Conservation (phyloP, 768 basidiomycete genomes). For the Daedalea quercina region DNA sequence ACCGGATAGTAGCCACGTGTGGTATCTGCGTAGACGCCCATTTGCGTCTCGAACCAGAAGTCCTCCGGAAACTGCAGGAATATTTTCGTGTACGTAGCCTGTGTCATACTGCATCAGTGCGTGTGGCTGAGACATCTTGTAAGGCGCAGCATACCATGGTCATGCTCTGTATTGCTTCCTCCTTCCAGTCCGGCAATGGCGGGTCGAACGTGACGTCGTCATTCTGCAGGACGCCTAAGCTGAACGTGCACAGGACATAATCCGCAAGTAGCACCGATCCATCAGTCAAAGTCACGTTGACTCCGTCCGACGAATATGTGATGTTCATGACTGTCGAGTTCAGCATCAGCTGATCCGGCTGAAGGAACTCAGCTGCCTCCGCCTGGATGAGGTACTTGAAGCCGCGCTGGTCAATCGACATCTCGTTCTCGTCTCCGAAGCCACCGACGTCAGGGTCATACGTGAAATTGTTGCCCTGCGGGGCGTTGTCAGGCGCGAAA, state of each 20-base stretch:
- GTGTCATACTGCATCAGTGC: too few relatives aligned
- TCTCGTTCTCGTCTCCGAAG: constrained; percentile 44
- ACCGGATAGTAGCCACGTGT: constrained; percentile 58
- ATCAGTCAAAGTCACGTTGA: constrained; percentile 39
- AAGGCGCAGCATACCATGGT: constrained; percentile 39
- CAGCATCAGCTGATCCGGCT: constrained; percentile 36
- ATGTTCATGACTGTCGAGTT: constrained; percentile 46
- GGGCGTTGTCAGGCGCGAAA: neutral
- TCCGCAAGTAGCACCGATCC: constrained; percentile 42
- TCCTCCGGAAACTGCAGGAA: constrained; percentile 56
- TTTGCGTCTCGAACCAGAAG: constrained; percentile 54
- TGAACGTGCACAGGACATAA: constrained; percentile 60
- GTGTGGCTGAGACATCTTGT: neutral
- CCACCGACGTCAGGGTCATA: constrained; percentile 45
- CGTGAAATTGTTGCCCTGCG: constrained; percentile 59
- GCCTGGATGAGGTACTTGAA: constrained; percentile 49
- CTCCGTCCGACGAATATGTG: constrained; percentile 36
- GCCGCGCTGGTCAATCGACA: constrained; percentile 55
- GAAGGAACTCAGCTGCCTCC: constrained; percentile 51
- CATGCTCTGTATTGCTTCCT: constrained; percentile 58
- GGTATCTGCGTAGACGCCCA: constrained; percentile 50
- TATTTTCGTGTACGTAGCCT: constrained; percentile 61
- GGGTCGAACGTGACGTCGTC: constrained; percentile 53
- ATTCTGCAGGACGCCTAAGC: constrained; percentile 61
- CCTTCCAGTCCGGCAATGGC: constrained; percentile 49